phyloP scores from a whole-genome alignment of 2,329 filamentous ascomycete species.

The Keithomyces neogunnii region DNA sequence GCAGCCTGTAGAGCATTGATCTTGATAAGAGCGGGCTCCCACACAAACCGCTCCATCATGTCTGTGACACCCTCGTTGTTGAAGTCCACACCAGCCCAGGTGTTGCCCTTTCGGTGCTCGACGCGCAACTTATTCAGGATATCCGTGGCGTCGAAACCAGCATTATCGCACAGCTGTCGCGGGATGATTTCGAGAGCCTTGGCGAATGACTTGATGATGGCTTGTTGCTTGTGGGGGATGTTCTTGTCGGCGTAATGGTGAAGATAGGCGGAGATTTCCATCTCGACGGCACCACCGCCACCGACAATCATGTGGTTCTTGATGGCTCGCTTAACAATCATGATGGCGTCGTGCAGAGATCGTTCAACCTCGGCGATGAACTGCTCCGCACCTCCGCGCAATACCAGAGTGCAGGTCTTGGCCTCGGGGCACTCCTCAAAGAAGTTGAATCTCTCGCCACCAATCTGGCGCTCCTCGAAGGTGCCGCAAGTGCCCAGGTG shows the following conservation, averaged over 20 bases:
- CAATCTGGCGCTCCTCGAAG: conserved; percentile 96
- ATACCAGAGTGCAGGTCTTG: conserved; percentile 92
- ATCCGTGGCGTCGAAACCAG: conserved; percentile 95
- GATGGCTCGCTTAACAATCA: conserved; percentile 98
- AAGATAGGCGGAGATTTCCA: conserved; percentile 92
- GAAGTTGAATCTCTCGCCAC: conserved; percentile 96
- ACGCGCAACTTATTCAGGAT: conserved; percentile 94
- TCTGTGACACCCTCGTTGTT: conserved; percentile 83
- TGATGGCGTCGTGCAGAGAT: conserved; percentile 96
- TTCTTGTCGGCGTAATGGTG: conserved; percentile 90
- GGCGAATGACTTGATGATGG: conserved; percentile 95
- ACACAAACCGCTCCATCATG: conserved; percentile 93
- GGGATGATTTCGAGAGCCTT: conserved; percentile 96
- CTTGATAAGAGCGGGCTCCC: conserved; percentile 95
- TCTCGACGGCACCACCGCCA: conserved; percentile 88
- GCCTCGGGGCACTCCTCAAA: conserved; percentile 93
- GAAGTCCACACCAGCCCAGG: conserved; percentile 96
- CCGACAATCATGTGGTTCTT: conserved; percentile 92
- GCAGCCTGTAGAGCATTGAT: conserved; percentile 95
- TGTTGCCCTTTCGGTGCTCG: conserved; percentile 87
- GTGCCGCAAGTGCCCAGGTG: conserved; percentile 84
- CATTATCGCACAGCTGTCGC: conserved; percentile 95
- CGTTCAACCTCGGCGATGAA: conserved; percentile 99
- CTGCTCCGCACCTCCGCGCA: conserved; percentile 94
- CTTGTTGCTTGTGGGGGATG: conserved; percentile 89